Percentiles rank a stretch among this genome's conserved stretches.
Evolutionary conservation across 768 basidiomycete genomes (phyloP).

Genomic region (Pleurotus eryngii): DNA sequence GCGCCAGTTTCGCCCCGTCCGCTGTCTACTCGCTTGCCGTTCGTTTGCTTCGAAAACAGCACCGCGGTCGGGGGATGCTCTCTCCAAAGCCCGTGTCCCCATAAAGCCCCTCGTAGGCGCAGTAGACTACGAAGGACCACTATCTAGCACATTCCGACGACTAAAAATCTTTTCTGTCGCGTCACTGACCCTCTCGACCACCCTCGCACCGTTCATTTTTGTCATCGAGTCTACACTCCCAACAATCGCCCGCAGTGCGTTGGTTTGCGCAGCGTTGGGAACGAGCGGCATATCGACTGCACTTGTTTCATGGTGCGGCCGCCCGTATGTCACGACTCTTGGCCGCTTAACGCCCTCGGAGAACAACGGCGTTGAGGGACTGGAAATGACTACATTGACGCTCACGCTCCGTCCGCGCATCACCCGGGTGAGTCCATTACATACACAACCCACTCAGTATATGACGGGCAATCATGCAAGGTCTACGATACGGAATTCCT

Average conservation of each 20-base stretch:
- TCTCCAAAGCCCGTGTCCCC: neutral
- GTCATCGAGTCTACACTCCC: slow-evolving; percentile 78
- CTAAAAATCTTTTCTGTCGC: slow-evolving; percentile 83
- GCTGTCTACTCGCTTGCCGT: neutral
- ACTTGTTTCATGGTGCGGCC: slow-evolving; percentile 67
- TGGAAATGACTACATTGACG: slow-evolving; percentile 71
- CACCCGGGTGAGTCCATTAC: slow-evolving; percentile 48
- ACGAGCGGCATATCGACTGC: slow-evolving; percentile 74
- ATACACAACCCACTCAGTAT: no score
- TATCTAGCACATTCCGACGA: slow-evolving; percentile 67
- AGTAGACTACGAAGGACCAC: slow-evolving; percentile 65
- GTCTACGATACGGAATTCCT: slow-evolving; percentile 74
- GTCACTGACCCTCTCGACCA: slow-evolving; percentile 65
- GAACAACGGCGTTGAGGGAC: slow-evolving; percentile 42
- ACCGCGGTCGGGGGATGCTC: neutral
- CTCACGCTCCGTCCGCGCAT: slow-evolving; percentile 55
- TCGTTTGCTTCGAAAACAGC: neutral
- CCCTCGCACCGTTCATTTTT: slow-evolving; percentile 79
- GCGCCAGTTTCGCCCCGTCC: no score
- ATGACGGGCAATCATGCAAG: slow-evolving; percentile 19
- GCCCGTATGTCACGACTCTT: slow-evolving; percentile 70
- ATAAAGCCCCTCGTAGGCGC: slow-evolving; percentile 14
- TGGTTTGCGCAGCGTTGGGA: slow-evolving; percentile 67
- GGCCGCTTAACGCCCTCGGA: slow-evolving; percentile 45
- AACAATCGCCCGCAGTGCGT: slow-evolving; percentile 57